A percentile compares a stretch with the other conserved stretches of the same genome.
Evolutionary conservation across 2,329 filamentous ascomycete species (phyloP).

Genomic region (Aspergillus texensis): DNA sequence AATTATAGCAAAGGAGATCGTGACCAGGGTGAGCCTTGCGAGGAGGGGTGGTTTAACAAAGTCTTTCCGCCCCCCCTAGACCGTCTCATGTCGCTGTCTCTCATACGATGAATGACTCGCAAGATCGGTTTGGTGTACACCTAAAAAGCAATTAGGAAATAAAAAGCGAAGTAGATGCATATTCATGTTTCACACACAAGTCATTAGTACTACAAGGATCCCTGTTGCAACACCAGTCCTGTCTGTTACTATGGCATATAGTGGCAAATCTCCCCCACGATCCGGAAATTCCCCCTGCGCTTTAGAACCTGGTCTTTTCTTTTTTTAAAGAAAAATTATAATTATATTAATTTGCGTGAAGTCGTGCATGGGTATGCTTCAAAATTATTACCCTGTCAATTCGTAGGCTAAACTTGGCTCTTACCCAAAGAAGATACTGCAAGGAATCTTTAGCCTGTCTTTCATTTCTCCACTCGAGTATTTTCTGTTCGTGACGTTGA

Average conservation of each 20-base stretch:
- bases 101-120: constrained; percentile 14
- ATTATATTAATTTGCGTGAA: neutral
- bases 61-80: neutral
- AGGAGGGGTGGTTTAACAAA: constrained; percentile 2
- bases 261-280: constrained; percentile 32
- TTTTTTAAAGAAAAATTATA: constrained; percentile 2
- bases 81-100: constrained; percentile 11
- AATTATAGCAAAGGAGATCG: neutral
- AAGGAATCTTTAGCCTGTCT: constrained; percentile 6
- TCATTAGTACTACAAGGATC: constrained; percentile 12
- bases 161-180: constrained; percentile 10
- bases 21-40: constrained; percentile 13
- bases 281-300: constrained; percentile 23
- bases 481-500: neutral
- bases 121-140: neutral
- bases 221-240: constrained; percentile 23
- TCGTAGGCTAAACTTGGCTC: constrained; percentile 14
- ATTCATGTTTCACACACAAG: constrained; percentile 19
- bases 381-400: constrained; percentile 16
- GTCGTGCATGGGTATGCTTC: constrained; percentile 10
- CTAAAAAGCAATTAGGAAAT: constrained; percentile 11
- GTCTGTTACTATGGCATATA: constrained; percentile 18
- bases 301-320: constrained; percentile 11
- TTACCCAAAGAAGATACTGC: constrained; percentile 24
- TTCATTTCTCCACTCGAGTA: neutral